These are phyloP conservation scores for Penicillium verhagenii DNA, from an alignment of 495 filamentous ascomycete genomes.

Conservation along the genomic window DNA sequence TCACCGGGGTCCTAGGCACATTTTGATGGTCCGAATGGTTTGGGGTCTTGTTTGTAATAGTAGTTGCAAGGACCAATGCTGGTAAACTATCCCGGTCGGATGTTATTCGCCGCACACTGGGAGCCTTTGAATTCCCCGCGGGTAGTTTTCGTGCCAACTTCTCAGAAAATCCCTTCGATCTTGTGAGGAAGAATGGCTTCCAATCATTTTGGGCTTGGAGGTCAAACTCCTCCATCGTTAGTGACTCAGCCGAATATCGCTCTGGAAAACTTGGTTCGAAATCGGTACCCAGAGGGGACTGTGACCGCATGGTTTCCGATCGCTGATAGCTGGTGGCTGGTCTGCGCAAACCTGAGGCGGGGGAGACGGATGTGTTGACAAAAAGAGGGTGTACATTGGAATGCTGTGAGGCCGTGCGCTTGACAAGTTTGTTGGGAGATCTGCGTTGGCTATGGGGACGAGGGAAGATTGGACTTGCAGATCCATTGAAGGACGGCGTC, in stretches of 20 bases:
- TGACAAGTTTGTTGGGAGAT: conserved; percentile 83
- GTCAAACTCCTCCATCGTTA: conserved; percentile 16
- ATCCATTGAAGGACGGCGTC: conserved; percentile 68
- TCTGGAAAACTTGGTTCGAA: conserved; percentile 29
- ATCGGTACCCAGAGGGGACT: conserved; percentile 29
- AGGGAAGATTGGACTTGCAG: conserved; percentile 62
- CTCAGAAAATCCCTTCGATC: conserved; percentile 33
- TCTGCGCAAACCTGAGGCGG: conserved; percentile 61
- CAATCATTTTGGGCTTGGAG: conserved; percentile 29
- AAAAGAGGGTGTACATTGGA: conserved; percentile 36
- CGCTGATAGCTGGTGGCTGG: conserved; percentile 88
- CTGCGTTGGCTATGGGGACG: conserved; percentile 45
- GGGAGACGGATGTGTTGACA: conserved; percentile 42
- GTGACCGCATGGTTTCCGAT: conserved; percentile 65
- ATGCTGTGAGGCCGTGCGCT: conserved; percentile 68
- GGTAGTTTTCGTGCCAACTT: conserved; percentile 35
- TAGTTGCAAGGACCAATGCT: conserved; percentile 41
- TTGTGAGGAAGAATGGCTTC: conserved; percentile 48
- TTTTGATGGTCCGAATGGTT: not conserved
- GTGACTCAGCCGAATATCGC: conserved; percentile 15
- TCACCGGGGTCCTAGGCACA: conserved; percentile 20
- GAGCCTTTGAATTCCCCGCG: conserved; percentile 25
- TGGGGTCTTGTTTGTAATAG: conserved; percentile 22
- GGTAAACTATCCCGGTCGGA: conserved; percentile 29
- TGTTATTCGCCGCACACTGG: conserved; percentile 27